Conservation (phyloP, 768 basidiomycete species). For the Leccinum barrowsii region DNA sequence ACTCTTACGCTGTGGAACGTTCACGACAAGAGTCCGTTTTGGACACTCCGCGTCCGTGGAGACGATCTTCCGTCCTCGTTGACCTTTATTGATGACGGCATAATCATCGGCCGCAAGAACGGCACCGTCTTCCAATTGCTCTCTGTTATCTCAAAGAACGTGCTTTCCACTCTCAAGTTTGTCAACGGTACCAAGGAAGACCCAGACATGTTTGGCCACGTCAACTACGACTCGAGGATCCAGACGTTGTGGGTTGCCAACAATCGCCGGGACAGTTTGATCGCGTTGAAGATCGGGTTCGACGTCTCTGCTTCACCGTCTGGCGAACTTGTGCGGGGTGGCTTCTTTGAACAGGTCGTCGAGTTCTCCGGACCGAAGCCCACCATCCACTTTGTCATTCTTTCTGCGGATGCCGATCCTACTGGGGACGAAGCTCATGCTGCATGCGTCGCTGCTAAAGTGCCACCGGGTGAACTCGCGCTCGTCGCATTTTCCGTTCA, state of each 20-base stretch:
- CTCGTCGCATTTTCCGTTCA: conserved; percentile 89
- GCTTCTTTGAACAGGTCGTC: conserved; percentile 75
- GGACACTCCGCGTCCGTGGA: conserved; percentile 71
- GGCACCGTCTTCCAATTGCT: conserved; percentile 84
- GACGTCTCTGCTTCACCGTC: conserved; percentile 53
- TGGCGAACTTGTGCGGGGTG: conserved; percentile 60
- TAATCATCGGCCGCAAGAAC: conserved; percentile 78
- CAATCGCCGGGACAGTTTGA: conserved; percentile 77
- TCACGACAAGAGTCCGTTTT: conserved; percentile 71
- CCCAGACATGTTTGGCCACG: conserved; percentile 84
- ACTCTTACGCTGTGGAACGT: conserved; percentile 81
- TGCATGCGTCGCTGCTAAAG: conserved; percentile 79
- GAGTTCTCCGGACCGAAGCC: conserved; percentile 83
- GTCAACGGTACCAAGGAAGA: conserved; percentile 68
- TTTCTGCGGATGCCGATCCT: conserved; percentile 81
- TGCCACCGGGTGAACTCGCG: conserved; percentile 71
- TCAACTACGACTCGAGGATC: conserved; percentile 79
- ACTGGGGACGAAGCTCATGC: conserved; percentile 80
- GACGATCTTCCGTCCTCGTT: conserved; percentile 81
- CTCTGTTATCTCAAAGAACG: conserved; percentile 66
- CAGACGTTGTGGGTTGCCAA: conserved; percentile 89
- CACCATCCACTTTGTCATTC: conserved; percentile 85
- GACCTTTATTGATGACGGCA: conserved; percentile 82
- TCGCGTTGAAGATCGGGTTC: conserved; percentile 72
- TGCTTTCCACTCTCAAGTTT: conserved; percentile 79